Percentiles rank a stretch among this genome's conserved stretches.
phyloP scores from a whole-genome alignment of 2,329 filamentous ascomycete genomes.

The Helicocarpus griseus region DNA sequence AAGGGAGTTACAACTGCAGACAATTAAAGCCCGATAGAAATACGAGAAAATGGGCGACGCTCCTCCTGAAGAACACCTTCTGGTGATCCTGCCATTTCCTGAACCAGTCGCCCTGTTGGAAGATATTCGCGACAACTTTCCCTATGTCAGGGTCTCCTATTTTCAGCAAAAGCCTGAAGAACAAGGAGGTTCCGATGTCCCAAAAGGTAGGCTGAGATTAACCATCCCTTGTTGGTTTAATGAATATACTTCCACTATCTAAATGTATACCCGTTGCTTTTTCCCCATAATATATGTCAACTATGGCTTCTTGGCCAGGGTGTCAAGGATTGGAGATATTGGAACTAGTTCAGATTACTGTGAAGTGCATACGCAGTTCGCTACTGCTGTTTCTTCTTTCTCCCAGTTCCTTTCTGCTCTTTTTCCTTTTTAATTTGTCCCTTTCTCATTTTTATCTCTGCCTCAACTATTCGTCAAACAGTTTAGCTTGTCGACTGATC shows the following conservation, averaged over 20 bases:
- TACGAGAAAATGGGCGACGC: slow-evolving; percentile 5
- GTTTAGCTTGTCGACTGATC: background rate
- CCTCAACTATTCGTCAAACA: background rate
- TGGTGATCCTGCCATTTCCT: slow-evolving; percentile 35
- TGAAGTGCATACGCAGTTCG: too few species aligned
- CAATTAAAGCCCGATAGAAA: background rate
- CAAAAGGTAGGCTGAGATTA: slow-evolving; percentile 6
- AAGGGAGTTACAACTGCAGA: too few species aligned
- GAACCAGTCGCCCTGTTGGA: slow-evolving; percentile 30
- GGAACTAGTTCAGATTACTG: too few species aligned
- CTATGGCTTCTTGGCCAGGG: too few species aligned
- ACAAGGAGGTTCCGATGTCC: slow-evolving; percentile 6
- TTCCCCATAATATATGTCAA: too few species aligned
- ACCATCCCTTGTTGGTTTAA: background rate
- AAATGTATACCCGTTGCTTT: background rate
- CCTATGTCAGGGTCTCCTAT: slow-evolving; percentile 37
- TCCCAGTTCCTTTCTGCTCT: too few species aligned
- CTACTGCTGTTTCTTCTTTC: too few species aligned
- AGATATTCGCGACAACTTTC: slow-evolving; percentile 34
- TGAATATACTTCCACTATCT: background rate
- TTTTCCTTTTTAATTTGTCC: too few species aligned
- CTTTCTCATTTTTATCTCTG: background rate
- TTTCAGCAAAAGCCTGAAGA: slow-evolving; percentile 18
- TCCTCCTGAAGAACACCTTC: slow-evolving; percentile 26
- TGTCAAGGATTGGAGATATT: too few species aligned